phyloP scores from a whole-genome alignment of 495 filamentous ascomycete genomes.

The Podospora comata region DNA sequence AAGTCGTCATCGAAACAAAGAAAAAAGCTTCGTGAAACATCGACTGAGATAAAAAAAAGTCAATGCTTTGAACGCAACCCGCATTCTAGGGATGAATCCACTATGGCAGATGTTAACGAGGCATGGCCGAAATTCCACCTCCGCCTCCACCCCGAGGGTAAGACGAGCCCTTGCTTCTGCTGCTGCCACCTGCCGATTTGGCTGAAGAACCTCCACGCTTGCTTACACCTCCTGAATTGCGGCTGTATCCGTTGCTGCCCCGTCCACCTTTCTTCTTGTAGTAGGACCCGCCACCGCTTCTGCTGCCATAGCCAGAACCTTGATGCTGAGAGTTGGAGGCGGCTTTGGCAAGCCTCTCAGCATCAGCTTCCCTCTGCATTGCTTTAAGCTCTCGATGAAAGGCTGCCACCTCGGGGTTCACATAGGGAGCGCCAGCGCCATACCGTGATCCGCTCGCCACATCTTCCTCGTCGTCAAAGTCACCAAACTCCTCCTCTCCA shows the following conservation, averaged over 20 bases:
- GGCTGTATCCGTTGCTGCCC: neutral
- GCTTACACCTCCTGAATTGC: neutral
- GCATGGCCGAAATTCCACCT: slow-evolving; percentile 1
- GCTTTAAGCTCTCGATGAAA: neutral
- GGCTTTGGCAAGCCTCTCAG: neutral
- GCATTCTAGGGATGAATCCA: no score
- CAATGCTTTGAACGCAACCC: neutral
- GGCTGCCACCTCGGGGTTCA: neutral
- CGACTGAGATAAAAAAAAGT: neutral
- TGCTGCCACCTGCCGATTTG: neutral
- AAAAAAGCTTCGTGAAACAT: neutral
- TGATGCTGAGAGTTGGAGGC: neutral
- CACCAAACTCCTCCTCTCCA: neutral
- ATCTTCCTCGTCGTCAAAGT: neutral
- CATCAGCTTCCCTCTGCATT: neutral
- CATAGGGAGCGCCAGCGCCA: neutral
- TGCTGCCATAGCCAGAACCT: neutral
- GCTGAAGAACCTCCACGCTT: slow-evolving; percentile 1
- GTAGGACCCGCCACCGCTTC: neutral
- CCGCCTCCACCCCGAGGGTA: neutral
- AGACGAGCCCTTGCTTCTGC: neutral
- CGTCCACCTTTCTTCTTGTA: slow-evolving; percentile 1
- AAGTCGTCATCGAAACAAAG: neutral
- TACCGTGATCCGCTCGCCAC: neutral
- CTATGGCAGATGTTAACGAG: neutral